Base-by-base conservation (phyloP, 202 grass and related monocot genomes). In the Dendrocalamus latiflorus region DNA sequence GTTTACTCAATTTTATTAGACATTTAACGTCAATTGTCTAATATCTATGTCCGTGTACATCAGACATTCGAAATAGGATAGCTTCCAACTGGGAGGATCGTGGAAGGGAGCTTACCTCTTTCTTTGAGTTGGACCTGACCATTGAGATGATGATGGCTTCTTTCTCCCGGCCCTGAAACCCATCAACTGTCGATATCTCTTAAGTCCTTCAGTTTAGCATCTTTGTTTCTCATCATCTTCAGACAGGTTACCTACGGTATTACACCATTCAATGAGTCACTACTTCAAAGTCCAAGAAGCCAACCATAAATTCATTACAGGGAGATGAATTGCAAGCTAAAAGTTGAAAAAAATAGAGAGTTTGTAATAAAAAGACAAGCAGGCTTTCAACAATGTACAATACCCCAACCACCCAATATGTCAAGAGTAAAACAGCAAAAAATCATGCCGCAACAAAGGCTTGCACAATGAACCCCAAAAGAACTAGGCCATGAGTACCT, bases 151-250 rank as follows among this genome's bases (percentile, higher is more conserved):
- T 90, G 70, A 95, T 91, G 57, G 95, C 92, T 84, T 98, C 95
- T 80, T 98, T 98, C 47, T 95, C 92, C 44, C 95, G 74, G 43
- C 95, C 95, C 82, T 98, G 95, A 75, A 98, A 98, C 9, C 95
- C 95, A 87, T 98, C 95, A 70, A 98, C 95, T 5, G 95, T 98
- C 0, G 95, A 98, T 86, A 98, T 98, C 83, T 98, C 92, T 30
- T 41, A 93, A 79, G 74, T 98, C 92, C 81, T 93, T 98, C 49
- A 98, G 68, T 86, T 83, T 93, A 74, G 71, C 67, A 78, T 91
- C 87, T 85, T 95, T 93, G 57, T 91, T 92, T 90, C 92, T 93
- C 89, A 93, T 62, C 81, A 91, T 95, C 83, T 90, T 98, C 76
- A 98, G 74, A 83, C 81, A 93, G 38, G 86, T 88, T 33, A 95